These are phyloP conservation scores for Rhinocladiella mackenziei DNA, from an alignment of 2,329 filamentous ascomycete genomes.

Conservation along the genomic window DNA sequence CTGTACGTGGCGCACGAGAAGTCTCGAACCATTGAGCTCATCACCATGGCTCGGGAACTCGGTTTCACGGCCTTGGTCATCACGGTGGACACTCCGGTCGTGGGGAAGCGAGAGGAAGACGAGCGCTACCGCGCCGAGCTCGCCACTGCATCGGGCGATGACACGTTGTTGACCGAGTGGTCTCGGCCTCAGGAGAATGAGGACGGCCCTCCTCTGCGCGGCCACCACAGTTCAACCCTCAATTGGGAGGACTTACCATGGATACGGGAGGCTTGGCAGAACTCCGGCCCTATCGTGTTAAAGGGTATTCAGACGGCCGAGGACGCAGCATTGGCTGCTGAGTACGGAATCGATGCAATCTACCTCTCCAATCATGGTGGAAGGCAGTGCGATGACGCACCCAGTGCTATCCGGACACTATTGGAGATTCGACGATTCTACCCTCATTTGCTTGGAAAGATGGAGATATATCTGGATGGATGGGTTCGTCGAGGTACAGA, in stretches of 20 bases:
- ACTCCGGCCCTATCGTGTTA: conserved; percentile 50
- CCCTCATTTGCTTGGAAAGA: conserved; percentile 47
- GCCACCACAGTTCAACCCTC: conserved; percentile 51
- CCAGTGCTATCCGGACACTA: conserved; percentile 48
- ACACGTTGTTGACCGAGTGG: too few relatives aligned
- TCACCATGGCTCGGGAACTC: conserved; percentile 35
- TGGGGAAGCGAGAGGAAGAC: conserved; percentile 56
- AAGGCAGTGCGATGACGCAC: conserved; percentile 51
- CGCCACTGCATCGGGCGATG: too few relatives aligned
- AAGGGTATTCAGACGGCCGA: conserved; percentile 56
- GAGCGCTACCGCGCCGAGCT: conserved; percentile 50
- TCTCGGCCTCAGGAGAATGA: conserved; percentile 24
- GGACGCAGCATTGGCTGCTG: conserved; percentile 50
- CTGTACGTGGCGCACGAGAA: conserved; percentile 52
- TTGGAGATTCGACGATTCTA: conserved; percentile 50
- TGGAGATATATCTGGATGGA: conserved; percentile 53
- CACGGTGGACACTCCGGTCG: conserved; percentile 33
- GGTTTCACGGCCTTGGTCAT: conserved; percentile 26
- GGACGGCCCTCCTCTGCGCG: too few relatives aligned
- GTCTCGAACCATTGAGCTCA: conserved; percentile 44
- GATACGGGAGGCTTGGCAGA: conserved; percentile 43
- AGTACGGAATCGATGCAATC: conserved; percentile 51
- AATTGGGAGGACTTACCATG: conserved; percentile 53
- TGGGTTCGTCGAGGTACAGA: conserved; percentile 53
- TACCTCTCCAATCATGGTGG: conserved; percentile 58